phyloP scores from a whole-genome alignment of 495 filamentous ascomycete genomes.

The Penicillium lividum region DNA sequence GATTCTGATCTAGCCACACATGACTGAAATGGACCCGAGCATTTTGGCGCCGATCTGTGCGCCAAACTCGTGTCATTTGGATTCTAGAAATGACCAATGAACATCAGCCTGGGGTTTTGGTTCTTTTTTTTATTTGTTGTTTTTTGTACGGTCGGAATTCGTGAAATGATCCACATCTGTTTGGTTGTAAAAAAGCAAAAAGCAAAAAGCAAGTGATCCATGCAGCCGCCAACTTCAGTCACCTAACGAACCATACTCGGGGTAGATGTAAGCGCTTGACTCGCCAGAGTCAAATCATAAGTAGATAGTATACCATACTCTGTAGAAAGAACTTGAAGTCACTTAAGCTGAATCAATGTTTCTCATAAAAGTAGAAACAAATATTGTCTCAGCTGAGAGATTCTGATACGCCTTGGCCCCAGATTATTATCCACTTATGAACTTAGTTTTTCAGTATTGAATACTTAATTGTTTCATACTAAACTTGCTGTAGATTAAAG shows the following conservation, averaged over 20 bases:
- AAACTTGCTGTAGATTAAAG: neutral
- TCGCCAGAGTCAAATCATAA: neutral
- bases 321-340: too few species aligned
- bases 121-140: neutral
- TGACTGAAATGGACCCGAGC: conserved; percentile 1
- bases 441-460: neutral
- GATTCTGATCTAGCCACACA: neutral
- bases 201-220: neutral
- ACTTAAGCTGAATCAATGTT: neutral
- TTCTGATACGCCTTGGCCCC: conserved; percentile 23
- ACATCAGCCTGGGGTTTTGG: neutral
- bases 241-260: conserved; percentile 3
- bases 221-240: conserved; percentile 6
- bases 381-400: conserved; percentile 39
- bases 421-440: conserved; percentile 12
- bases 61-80: neutral
- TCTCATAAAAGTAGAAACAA: conserved; percentile 32
- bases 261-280: conserved; percentile 23
- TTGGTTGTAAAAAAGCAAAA: too few species aligned
- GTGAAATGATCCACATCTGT: conserved; percentile 9
- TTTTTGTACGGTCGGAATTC: conserved; percentile 14
- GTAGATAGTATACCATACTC: too few species aligned
- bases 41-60: neutral
- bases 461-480: neutral
- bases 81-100: neutral